Percentiles rank a stretch among this genome's conserved stretches.
Evolutionary conservation across 208 protist species (phyloP).

Genomic region (Acanthamoeba sp.): DNA sequence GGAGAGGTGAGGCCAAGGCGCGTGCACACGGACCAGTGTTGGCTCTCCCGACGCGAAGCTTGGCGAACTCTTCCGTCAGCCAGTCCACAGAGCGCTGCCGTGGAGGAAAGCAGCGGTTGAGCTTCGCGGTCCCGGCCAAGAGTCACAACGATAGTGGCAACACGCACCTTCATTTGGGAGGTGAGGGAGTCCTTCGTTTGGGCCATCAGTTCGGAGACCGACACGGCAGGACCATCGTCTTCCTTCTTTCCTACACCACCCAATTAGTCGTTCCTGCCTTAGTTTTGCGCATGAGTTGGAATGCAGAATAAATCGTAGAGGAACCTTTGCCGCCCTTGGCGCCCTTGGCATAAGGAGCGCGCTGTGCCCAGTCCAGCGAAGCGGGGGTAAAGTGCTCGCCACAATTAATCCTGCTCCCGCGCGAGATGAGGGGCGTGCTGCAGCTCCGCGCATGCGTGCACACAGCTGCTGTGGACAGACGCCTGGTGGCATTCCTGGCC

Average conservation of each 20-base stretch:
- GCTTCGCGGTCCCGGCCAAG: background rate
- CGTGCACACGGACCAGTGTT: background rate
- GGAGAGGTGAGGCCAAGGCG: background rate
- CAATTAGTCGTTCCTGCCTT: background rate
- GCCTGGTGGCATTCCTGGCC: background rate
- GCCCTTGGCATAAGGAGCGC: background rate
- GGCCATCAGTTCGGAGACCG: constrained; percentile 2
- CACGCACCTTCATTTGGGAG: constrained; percentile 29
- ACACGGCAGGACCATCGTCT: background rate
- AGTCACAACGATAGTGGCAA: background rate
- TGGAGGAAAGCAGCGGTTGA: background rate
- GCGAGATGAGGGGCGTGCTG: background rate
- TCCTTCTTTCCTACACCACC: constrained; percentile 10
- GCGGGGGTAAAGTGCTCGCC: background rate
- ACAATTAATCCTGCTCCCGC: background rate
- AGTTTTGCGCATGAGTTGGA: too few species aligned
- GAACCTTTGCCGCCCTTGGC: constrained; percentile 8
- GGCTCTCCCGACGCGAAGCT: constrained; percentile 39
- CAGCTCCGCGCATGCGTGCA: background rate
- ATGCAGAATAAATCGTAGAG: too few species aligned
- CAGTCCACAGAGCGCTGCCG: constrained; percentile 46
- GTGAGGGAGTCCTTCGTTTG: constrained; percentile 40
- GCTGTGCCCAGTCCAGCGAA: background rate
- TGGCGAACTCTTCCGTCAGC: constrained; percentile 56
- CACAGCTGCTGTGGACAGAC: background rate